These are phyloP conservation scores for Penicillium diatomitis DNA, from an alignment of 495 filamentous ascomycete species.

Conservation along the genomic window DNA sequence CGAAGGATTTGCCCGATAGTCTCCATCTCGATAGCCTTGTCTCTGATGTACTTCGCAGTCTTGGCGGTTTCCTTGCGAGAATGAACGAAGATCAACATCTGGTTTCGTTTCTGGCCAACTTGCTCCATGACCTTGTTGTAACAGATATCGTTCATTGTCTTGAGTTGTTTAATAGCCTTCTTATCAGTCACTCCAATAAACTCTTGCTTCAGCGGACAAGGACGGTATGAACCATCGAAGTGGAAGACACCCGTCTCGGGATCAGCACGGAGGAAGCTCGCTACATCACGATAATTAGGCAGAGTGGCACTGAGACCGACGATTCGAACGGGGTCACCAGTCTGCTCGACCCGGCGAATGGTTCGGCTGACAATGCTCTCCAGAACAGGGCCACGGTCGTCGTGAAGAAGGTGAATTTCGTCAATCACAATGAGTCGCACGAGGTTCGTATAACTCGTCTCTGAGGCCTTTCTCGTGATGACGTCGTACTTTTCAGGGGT, in stretches of 20 bases:
- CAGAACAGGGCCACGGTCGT: conserved; percentile 92
- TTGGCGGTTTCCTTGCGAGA: conserved; percentile 97
- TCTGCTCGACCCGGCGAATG: conserved; percentile 86
- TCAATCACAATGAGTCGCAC: conserved; percentile 94
- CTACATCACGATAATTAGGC: conserved; percentile 95
- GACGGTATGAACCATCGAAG: conserved; percentile 90
- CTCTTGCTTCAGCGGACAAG: conserved; percentile 89
- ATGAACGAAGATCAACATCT: conserved; percentile 99
- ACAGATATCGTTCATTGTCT: conserved; percentile 98
- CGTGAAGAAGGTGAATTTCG: conserved; percentile 95
- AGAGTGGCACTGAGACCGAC: conserved; percentile 91
- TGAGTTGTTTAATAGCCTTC: conserved; percentile 97
- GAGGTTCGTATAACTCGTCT: conserved; percentile 93
- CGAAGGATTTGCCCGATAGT: conserved; percentile 94
- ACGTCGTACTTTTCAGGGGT: conserved; percentile 99
- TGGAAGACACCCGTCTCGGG: conserved; percentile 80
- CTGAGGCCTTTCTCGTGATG: conserved; percentile 95
- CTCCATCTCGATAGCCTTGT: conserved; percentile 91
- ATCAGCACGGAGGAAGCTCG: conserved; percentile 89
- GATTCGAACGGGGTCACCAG: conserved; percentile 80
- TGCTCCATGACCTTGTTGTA: conserved; percentile 98
- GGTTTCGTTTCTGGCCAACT: conserved; percentile 78
- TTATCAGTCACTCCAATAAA: conserved; percentile 97
- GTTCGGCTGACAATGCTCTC: conserved; percentile 96
- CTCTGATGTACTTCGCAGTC: conserved; percentile 88